Base-by-base conservation (phyloP, 176 grass and related monocot genomes). In the Oryza rufipogon region DNA sequence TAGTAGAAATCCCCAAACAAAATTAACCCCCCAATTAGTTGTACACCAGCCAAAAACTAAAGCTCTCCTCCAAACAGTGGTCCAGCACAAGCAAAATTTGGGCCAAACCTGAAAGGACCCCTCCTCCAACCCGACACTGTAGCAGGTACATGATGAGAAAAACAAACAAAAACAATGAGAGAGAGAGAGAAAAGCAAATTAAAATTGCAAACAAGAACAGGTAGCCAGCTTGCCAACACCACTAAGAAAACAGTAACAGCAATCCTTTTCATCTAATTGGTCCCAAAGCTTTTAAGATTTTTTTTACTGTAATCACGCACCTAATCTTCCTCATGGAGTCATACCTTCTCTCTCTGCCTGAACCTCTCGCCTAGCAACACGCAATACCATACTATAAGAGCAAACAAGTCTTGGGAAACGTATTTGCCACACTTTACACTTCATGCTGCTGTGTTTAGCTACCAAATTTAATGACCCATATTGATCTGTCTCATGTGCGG, bases 391-490 rank as follows among this genome's bases (percentile, higher is more conserved):
- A 1, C 30, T 30, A 28, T 28, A 28, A 28, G 44, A 67, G 9
- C 78, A 72, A 11, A 23, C 78, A 72, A 11, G 23, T 23, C 3
- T 73, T 11, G 73, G 79, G 46, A 28, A 78, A 61, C 72, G 72
- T 77, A 82, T 77, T 10, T 75, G n/a, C 66, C 25, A 75, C 58
- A 11, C 88, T 86, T 77, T 72, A 76, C 88, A 58, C 83, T 66
- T 70, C 44, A 85, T 64, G 72, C n/a, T 9, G 22, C 47, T 22
- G 22, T 70, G 28, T 67, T 13, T 23, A 52, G 42, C 20, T 44
- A 45, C 64, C n/a, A 48, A 30, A 30, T 77, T 86, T 34, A 26
- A 32, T 73, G 76, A n/a, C 30, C 30, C 4, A 0, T 61, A 66
- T 19, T 39, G 51, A 45, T 60, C 16, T 80, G 41, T 52, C 7